phyloP scores from a whole-genome alignment of 2,329 filamentous ascomycete genomes.

The Stachybotrys elegans region DNA sequence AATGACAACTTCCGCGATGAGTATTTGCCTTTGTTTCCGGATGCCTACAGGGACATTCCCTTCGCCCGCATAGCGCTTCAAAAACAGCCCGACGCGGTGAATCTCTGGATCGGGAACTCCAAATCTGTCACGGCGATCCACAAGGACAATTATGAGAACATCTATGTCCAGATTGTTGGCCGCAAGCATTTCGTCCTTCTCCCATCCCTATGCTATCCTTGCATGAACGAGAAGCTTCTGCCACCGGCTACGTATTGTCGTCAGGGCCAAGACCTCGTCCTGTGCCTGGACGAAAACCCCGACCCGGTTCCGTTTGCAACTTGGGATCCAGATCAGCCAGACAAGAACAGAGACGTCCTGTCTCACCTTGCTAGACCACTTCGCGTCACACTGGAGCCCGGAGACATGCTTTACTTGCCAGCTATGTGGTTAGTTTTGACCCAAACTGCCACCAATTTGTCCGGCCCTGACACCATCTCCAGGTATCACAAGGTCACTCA shows the following conservation, averaged over 20 bases:
- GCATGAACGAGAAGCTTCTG: conserved; percentile 60
- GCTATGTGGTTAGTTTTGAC: conserved; percentile 65
- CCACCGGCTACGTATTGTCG: conserved; percentile 53
- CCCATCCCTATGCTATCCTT: conserved; percentile 64
- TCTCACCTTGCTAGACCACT: conserved; percentile 56
- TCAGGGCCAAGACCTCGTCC: conserved; percentile 16
- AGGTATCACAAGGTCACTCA: conserved; percentile 80
- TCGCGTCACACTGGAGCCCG: conserved; percentile 62
- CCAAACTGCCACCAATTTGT: background rate
- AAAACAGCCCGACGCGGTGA: conserved; percentile 66
- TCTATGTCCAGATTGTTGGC: conserved; percentile 73
- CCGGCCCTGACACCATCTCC: background rate
- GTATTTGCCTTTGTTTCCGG: conserved; percentile 57
- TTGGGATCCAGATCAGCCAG: conserved; percentile 67
- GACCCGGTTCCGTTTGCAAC: conserved; percentile 59
- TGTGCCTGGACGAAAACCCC: conserved; percentile 27
- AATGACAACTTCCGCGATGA: conserved; percentile 78
- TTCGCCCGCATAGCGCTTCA: conserved; percentile 70
- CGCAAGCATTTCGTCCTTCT: conserved; percentile 71
- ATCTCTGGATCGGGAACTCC: conserved; percentile 77
- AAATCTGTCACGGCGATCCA: conserved; percentile 67
- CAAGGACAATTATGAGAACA: conserved; percentile 81
- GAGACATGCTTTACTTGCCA: conserved; percentile 79
- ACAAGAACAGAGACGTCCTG: conserved; percentile 46
- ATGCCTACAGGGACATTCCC: conserved; percentile 60